Evolutionary conservation across 2,329 filamentous ascomycete genomes (phyloP), one percentile per base, ranked within the genome.

Genomic region (Fusarium armeniacum): DNA sequence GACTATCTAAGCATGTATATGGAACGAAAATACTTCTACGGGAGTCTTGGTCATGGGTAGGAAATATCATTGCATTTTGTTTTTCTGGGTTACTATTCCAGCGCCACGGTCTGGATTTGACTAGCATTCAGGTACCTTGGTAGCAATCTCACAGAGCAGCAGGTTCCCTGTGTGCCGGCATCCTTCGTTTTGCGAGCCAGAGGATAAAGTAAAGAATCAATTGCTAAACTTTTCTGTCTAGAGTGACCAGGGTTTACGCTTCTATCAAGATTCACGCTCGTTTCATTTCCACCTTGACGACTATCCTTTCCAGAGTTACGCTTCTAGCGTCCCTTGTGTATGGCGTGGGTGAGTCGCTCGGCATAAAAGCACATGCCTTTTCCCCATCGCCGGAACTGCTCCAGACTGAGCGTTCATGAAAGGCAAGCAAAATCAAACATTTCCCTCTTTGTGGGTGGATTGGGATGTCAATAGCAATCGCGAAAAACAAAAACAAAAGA

Each of bases 1-100:
- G 58, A 65, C 58, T 71, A 72, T 71, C 62, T 57, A 67, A 59
- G 63, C 72, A 71, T 73, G 69, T 75, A 75, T 45, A 69, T 71
- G 66, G 63, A 71, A 67, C 56, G 49, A 70, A 68, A 73, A 66
- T 41, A 59, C 65, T 65, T 70, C 61, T 70, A 69, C 28, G 53
- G 72, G 67, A 74, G 71, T 74, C 69, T 60, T 62, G 71, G 70
- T 72, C 57, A 73, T 65, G 70, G 70, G 70, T 72, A 73, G 69
- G 69, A 71, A 74, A 74, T 74, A 74, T 74, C 69, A 73, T 70
- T 69, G 60, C 59, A 67, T 62, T 62, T 64, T 64, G 46, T 67
- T 68, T 67, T 71, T 68, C 44, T 52, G 57, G 26, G 38, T 63
- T 41, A 43, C 30, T 40, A 6, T 33, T 40, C 33, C 28, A 40